Evolutionary conservation across 2,329 filamentous ascomycete genomes (phyloP).

Genomic region (Zalaria sp.): DNA sequence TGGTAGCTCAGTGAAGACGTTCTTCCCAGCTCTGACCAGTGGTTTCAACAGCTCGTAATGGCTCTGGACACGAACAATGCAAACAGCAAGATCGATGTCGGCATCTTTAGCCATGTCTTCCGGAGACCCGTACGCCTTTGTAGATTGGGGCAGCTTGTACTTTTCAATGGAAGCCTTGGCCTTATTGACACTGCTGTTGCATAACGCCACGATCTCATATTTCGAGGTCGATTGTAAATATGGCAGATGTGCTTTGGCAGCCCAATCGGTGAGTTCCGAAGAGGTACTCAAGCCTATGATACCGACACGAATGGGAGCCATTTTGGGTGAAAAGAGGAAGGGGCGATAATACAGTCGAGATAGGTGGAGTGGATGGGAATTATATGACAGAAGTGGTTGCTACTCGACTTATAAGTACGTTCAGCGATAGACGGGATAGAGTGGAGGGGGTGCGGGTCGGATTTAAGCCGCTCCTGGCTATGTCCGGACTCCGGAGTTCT

Average conservation of each 20-base stretch:
- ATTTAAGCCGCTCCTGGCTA: no score
- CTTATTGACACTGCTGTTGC: slow-evolving; percentile 31
- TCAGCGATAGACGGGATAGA: no score
- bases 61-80: slow-evolving; percentile 27
- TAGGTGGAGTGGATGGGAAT: no score
- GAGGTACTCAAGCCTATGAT: slow-evolving; percentile 43
- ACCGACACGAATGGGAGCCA: slow-evolving; percentile 35
- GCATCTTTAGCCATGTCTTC: slow-evolving; percentile 30
- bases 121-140: slow-evolving; percentile 30
- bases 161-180: slow-evolving; percentile 27
- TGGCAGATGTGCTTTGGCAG: slow-evolving; percentile 41
- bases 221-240: slow-evolving; percentile 30
- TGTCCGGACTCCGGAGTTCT: no score
- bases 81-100: slow-evolving; percentile 34
- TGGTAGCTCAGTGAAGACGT: slow-evolving; percentile 38
- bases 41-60: slow-evolving; percentile 29
- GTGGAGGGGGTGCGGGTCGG: no score
- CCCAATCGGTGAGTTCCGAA: slow-evolving; percentile 31
- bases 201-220: slow-evolving; percentile 36
- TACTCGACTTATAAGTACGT: no score
- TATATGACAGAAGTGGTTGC: no score
- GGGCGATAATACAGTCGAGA: no score
- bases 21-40: slow-evolving; percentile 30
- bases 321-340: background rate
- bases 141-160: slow-evolving; percentile 22